A percentile compares a stretch with the other conserved stretches of the same genome.
These are phyloP conservation scores for Aspergillus ruber DNA, from an alignment of 2,329 filamentous ascomycete species.

Conservation along the genomic window DNA sequence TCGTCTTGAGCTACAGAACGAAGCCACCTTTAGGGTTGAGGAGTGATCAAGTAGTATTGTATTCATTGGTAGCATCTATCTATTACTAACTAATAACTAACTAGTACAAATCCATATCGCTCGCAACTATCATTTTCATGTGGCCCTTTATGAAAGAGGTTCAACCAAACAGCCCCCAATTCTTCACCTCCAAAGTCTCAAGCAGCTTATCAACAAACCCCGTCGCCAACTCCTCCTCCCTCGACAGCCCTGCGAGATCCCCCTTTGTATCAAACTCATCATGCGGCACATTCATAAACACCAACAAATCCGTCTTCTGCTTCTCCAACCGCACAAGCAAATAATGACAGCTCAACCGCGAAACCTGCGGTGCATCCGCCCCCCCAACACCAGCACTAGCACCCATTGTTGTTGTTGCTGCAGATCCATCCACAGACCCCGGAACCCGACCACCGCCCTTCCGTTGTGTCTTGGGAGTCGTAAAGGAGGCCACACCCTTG, in stretches of 20 bases:
- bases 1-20: too few relatives aligned
- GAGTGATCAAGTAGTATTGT: too few relatives aligned
- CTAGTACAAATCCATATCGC: neutral
- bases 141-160: neutral
- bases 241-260: constrained; percentile 60
- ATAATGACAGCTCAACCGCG: constrained; percentile 63
- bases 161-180: constrained; percentile 67
- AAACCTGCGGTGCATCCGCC: constrained; percentile 13
- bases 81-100: neutral
- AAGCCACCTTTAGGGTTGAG: too few relatives aligned
- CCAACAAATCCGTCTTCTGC: constrained; percentile 71
- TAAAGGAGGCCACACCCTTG: constrained; percentile 23
- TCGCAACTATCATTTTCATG: neutral
- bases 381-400: constrained; percentile 13
- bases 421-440: constrained; percentile 10
- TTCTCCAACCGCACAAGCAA: constrained; percentile 69
- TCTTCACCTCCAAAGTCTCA: constrained; percentile 67
- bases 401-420: constrained; percentile 5
- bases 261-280: constrained; percentile 65
- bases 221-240: constrained; percentile 52
- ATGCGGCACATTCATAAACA: constrained; percentile 84
- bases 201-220: constrained; percentile 48
- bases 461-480: constrained; percentile 12
- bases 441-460: constrained; percentile 4
- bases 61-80: neutral